phyloP scores from a whole-genome alignment of 768 basidiomycete species.

The Hygrocybe punicea region DNA sequence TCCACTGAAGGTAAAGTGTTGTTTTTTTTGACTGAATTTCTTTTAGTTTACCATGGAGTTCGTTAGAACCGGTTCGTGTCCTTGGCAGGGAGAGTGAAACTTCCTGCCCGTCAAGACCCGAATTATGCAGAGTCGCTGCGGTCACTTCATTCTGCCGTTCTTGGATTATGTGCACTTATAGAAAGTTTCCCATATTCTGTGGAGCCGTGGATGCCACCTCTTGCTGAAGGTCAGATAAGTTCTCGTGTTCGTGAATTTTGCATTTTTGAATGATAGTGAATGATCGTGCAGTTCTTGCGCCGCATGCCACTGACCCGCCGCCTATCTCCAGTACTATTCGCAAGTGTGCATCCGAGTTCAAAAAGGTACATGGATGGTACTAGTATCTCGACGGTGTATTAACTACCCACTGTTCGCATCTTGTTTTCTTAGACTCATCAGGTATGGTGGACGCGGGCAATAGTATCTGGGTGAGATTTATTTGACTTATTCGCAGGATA shows the following conservation, averaged over 20 bases:
- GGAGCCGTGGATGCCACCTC: constrained; percentile 83
- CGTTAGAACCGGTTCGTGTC: constrained; percentile 75
- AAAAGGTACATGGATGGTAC: constrained; percentile 53
- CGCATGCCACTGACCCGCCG: constrained; percentile 79
- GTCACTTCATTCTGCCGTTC: constrained; percentile 80
- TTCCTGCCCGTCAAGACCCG: constrained; percentile 69
- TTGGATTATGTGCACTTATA: constrained; percentile 86
- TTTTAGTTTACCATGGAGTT: not conserved
- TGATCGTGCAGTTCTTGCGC: constrained; percentile 58
- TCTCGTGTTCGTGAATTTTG: not conserved
- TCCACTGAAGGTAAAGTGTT: constrained; percentile 72
- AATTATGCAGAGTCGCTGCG: constrained; percentile 70
- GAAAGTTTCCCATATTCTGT: constrained; percentile 95
- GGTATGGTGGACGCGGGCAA: constrained; percentile 33
- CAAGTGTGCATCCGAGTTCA: constrained; percentile 80
- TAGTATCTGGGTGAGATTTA: constrained; percentile 11
- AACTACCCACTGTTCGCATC: constrained; percentile 10
- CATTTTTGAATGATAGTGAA: too few relatives aligned
- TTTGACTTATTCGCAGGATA: constrained; percentile 53
- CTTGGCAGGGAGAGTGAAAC: constrained; percentile 53
- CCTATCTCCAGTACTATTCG: constrained; percentile 90
- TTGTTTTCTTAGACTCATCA: constrained; percentile 52
- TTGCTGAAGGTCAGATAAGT: constrained; percentile 62
- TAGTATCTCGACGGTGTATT: constrained; percentile 6
- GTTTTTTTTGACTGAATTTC: constrained; percentile 10